phyloP scores from a whole-genome alignment of 768 basidiomycete species.

The Tremella yokohamensis region DNA sequence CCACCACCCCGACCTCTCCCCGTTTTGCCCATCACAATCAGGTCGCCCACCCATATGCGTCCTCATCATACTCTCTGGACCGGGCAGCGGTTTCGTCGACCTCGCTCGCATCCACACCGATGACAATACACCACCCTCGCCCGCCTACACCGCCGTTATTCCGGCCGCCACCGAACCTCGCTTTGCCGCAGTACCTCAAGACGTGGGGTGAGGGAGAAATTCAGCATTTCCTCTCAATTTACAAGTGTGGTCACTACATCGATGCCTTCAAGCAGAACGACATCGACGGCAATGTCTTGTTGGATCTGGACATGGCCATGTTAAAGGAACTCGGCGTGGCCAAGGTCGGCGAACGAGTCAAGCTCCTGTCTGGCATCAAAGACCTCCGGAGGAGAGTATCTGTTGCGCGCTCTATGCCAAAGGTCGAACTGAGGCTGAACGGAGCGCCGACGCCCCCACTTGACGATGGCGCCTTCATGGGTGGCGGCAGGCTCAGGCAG shows the following conservation, averaged over 20 bases:
- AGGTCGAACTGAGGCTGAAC: slow-evolving; percentile 31
- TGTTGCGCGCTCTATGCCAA: slow-evolving; percentile 28
- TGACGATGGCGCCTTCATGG: slow-evolving; percentile 6
- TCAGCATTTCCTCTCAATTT: slow-evolving; percentile 71
- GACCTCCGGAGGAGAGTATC: slow-evolving; percentile 62
- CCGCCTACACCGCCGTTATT: slow-evolving; percentile 38
- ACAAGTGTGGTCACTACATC: slow-evolving; percentile 68
- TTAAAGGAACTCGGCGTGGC: slow-evolving; percentile 85
- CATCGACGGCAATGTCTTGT: slow-evolving; percentile 82
- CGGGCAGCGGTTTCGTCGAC: slow-evolving; percentile 17
- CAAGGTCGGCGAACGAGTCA: slow-evolving; percentile 86
- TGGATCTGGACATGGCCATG: slow-evolving; percentile 82
- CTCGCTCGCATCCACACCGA: slow-evolving; percentile 10
- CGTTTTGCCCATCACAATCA: slow-evolving; percentile 24
- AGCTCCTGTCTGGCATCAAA: slow-evolving; percentile 82
- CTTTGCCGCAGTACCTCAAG: slow-evolving; percentile 44
- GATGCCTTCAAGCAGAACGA: slow-evolving; percentile 75
- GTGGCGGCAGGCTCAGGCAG: not conserved
- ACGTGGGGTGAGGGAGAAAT: slow-evolving; percentile 51
- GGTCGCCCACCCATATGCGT: slow-evolving; percentile 13
- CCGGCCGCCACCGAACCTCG: slow-evolving; percentile 22
- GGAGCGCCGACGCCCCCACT: slow-evolving; percentile 30
- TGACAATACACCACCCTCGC: slow-evolving; percentile 28
- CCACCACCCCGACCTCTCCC: slow-evolving; percentile 44
- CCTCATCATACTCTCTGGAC: slow-evolving; percentile 10